Evolutionary conservation across 176 grass and related monocot genomes (phyloP), one percentile per base, ranked within the genome.

Genomic region (Zoysia pacifica): DNA sequence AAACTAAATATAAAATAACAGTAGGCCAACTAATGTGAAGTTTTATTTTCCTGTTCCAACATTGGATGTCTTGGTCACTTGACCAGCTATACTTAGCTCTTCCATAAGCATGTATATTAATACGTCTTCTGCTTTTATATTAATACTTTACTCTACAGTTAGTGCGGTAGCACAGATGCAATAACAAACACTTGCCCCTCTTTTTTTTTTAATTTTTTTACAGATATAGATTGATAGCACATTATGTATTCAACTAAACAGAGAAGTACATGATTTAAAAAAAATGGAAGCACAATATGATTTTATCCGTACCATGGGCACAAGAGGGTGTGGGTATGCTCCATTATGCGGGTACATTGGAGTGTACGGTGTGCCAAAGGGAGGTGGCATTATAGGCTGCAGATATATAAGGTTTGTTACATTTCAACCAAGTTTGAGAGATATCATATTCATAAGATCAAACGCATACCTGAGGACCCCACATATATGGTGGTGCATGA

Each of bases 401-500:
- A 69, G 11, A 62, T 19, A 69, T 20, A 47, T 37, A 83, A 3
- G 65, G 72, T 42, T 51, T 5, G 60, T 86, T 28, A 28, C 28
- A 28, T 79, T 62, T 67, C 43, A 63, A 18, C 68, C 18, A 14
- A 79, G 69, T 55, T 18, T 45, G 37, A 28, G 61, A 65, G 83
- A 79, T 16, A 60, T 36, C 38, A 67, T 60, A 40, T 44, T 9
- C 4, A 75, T 55, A 75, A 70, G 51, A 80, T 46, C 5, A 73
- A 84, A 80, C 49, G 8, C 44, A 69, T 88, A 97, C 94, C 94
- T 92, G 91, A 77, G 94, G 87, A 51, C 85, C 83, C 94, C 94
- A 97, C 87, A 97, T 87, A 53, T 92, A 97, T 58, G 87, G 89
- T 8, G 89, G 87, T 77, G 87, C 77, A 74, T 94, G 90, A 68